Base-by-base conservation (phyloP, 2,329 filamentous ascomycete species). In the Sporothrix pallida region DNA sequence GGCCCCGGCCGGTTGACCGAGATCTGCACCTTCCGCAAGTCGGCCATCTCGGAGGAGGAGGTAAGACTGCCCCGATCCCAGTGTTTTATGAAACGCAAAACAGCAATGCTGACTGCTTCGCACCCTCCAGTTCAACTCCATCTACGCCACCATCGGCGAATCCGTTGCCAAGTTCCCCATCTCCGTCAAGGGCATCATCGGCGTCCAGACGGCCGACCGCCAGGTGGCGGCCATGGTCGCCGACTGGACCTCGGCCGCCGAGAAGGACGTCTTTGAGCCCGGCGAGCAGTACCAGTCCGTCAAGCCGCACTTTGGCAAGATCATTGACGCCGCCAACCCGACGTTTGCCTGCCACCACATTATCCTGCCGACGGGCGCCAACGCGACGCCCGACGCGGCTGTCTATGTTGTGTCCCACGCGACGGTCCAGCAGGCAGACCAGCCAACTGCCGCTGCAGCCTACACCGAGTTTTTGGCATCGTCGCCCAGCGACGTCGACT, bases 241-340 rank as follows among this genome's bases (percentile, higher is more conserved):
- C 23, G 65, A 54, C 65, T 69, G 46, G 65, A 54, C 65, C 46
- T 69, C 65, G 15, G 65, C 65, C 15, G 65, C 46, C 23, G 65
- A 69, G 15, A 69, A 69, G 65, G 48, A 54, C 15, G 26, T 12
- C 2, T 69, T 69, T 17, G 65, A 69, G 65, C 65, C 65, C 13
- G 65, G 65, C 26, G 65, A 69, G 65, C 65, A 54, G 15, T 54
- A 69, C 65, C 65, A 69, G 48, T 31, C 63, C 15, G 65, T 69
- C 6, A 69, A 69, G 65, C 65, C 65, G 15, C 7, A 31, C 46
- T 69, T 69, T 42, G 48, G 46, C 26, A 52, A 54, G 9, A 54
- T 54, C 48, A 42, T 69, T 9, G 26, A 69, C 65, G 46, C 48
- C 26, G 15, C 9, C 13, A 69, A 42, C 48, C 65, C 65, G 23